Evolutionary conservation across 2,329 filamentous ascomycete genomes (phyloP).

Genomic region (Fusarium nelsonii): DNA sequence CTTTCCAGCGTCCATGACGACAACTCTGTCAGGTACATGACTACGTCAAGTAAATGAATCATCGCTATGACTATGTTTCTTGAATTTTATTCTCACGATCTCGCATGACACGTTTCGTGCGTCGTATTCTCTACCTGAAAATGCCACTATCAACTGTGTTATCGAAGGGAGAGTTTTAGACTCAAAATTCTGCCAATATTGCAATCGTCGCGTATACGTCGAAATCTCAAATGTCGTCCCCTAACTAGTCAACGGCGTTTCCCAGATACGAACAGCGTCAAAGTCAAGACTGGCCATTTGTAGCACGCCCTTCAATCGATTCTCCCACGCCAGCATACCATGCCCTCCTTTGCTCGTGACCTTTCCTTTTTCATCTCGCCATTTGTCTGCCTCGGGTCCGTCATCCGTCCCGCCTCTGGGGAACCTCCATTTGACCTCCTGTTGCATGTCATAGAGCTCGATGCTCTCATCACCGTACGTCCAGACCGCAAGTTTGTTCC

Average conservation of each 20-base stretch:
- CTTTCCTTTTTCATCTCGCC: conserved; percentile 28
- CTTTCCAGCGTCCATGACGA: conserved; percentile 61
- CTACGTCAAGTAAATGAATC: conserved; percentile 61
- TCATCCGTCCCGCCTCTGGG: conserved; percentile 28
- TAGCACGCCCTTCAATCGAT: not conserved
- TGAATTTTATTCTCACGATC: conserved; percentile 56
- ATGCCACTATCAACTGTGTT: no score
- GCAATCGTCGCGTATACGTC: not conserved
- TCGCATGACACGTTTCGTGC: conserved; percentile 57
- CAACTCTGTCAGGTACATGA: conserved; percentile 63
- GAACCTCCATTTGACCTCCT: conserved; percentile 29
- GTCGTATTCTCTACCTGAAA: conserved; percentile 55
- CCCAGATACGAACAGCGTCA: conserved; percentile 31
- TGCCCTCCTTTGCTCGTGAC: conserved; percentile 5
- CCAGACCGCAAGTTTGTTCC: conserved; percentile 20
- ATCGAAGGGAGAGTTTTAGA: not conserved
- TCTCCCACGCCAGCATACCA: conserved; percentile 29
- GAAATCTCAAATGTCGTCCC: no score
- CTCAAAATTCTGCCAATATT: not conserved
- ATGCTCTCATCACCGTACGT: conserved; percentile 20
- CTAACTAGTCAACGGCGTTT: conserved; percentile 14
- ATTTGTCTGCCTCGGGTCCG: not conserved
- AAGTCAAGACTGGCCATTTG: conserved; percentile 19
- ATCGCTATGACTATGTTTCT: conserved; percentile 64
- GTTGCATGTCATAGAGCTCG: conserved; percentile 23